These are phyloP conservation scores for Fonsecaea monophora DNA, from an alignment of 2,329 filamentous ascomycete species.

Conservation along the genomic window DNA sequence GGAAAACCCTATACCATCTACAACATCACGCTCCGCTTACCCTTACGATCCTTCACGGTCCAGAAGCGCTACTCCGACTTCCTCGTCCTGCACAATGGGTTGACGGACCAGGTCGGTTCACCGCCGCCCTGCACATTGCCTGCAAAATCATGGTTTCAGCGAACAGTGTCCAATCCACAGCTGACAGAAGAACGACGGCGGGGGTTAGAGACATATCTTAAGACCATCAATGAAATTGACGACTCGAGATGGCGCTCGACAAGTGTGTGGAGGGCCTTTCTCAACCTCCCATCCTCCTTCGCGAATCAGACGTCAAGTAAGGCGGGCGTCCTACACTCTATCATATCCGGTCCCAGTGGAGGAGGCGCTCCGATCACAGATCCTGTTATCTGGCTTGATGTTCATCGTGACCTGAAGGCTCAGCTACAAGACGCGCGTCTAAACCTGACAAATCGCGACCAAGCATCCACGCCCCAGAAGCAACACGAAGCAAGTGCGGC, in stretches of 20 bases:
- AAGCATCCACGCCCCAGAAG: conserved; percentile 63
- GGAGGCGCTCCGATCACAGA: conserved; percentile 52
- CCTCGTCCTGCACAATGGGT: conserved; percentile 58
- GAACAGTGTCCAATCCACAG: conserved; percentile 62
- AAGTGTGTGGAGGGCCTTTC: conserved; percentile 63
- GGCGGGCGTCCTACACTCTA: conserved; percentile 51
- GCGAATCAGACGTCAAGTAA: conserved; percentile 40
- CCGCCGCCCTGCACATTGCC: conserved; percentile 63
- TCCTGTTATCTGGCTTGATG: conserved; percentile 68
- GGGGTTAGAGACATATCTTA: conserved; percentile 65
- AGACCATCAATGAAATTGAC: conserved; percentile 61
- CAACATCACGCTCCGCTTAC: conserved; percentile 66
- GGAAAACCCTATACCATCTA: conserved; percentile 66
- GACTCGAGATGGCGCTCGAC: conserved; percentile 66
- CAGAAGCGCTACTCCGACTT: conserved; percentile 72
- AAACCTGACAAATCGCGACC: conserved; percentile 65
- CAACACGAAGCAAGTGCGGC: conserved; percentile 69
- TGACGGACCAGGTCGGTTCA: conserved; percentile 58
- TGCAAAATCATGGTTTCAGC: conserved; percentile 66
- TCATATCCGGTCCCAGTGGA: conserved; percentile 49
- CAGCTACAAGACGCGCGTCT: conserved; percentile 66
- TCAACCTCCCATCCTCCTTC: conserved; percentile 60
- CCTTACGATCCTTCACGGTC: conserved; percentile 64
- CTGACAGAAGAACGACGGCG: conserved; percentile 64
- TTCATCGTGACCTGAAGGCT: conserved; percentile 64